phyloP scores from a whole-genome alignment of 495 filamentous ascomycete species.

The Penicillium bialowiezense region DNA sequence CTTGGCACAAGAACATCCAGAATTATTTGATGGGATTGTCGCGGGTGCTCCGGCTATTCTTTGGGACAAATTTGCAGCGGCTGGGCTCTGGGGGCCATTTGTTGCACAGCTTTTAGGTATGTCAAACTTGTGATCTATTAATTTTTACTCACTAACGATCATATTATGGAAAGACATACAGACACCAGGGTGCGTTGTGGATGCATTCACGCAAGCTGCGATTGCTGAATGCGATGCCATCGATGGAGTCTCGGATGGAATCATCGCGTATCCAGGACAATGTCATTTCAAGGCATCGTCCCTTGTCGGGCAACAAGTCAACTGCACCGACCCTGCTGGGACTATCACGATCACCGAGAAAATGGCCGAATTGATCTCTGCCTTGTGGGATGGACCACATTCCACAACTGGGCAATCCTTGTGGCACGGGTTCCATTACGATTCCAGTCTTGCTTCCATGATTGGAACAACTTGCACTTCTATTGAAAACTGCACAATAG shows the following conservation, averaged over 20 bases:
- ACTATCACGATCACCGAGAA: slow-evolving; percentile 11
- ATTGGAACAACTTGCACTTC: too few relatives aligned
- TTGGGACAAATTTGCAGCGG: slow-evolving; percentile 33
- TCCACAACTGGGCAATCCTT: slow-evolving; percentile 16
- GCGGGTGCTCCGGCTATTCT: slow-evolving; percentile 46
- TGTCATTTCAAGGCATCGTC: slow-evolving; percentile 50
- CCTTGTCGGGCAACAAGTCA: slow-evolving; percentile 46
- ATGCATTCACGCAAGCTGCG: slow-evolving; percentile 44
- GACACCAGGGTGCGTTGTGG: slow-evolving; percentile 39
- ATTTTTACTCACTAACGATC: neutral
- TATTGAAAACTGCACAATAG: neutral
- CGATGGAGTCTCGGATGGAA: slow-evolving; percentile 57
- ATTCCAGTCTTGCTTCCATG: slow-evolving; percentile 1
- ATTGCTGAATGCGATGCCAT: slow-evolving; percentile 42
- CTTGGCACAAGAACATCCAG: slow-evolving; percentile 39
- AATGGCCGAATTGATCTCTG: slow-evolving; percentile 17
- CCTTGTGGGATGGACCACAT: slow-evolving; percentile 23
- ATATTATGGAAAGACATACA: slow-evolving; percentile 13
- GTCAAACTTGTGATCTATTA: neutral
- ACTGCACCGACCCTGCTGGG: slow-evolving; percentile 25
- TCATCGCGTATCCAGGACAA: slow-evolving; percentile 51
- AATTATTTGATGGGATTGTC: slow-evolving; percentile 59
- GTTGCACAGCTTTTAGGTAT: slow-evolving; percentile 31
- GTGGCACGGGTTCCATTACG: slow-evolving; percentile 28
- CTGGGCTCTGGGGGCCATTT: slow-evolving; percentile 15